Evolutionary conservation across 2,329 filamentous ascomycete genomes (phyloP), one percentile per base, ranked within the genome.

Genomic region (Xenoacremonium recifei): DNA sequence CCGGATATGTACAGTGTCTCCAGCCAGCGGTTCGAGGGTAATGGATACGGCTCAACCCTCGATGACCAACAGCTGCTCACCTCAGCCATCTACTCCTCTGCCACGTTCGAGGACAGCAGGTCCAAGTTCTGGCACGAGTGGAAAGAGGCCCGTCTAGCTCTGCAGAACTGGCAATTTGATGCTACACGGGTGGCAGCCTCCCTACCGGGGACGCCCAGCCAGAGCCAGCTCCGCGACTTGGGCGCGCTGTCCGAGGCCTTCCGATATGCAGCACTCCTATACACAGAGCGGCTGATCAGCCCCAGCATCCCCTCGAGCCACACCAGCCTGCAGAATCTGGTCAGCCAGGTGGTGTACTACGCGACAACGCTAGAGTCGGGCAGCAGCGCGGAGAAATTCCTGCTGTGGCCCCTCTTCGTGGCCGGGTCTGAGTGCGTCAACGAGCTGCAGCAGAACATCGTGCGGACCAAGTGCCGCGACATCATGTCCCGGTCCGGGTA

Each of bases 341-440:
- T 96, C 41, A 82, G 82, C 58, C 84, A 89, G 51, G 87, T 91
- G 1, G 78, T 96, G 30, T 87, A 84, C 66, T 92, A 95, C 66
- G 87, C 93, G 42, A 85, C 84, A 6, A 84, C 84, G 39, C 82
- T 96, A 27, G 83, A 88, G 48, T 77, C 84, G 3, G 85, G 78
- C 30, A 82, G 79, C 55, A 78, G 76, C 35, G 84, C 85, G 27
- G 86, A 95, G 66, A 95, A 96, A 60, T 96, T 95, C 62, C 70
- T 96, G 9, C 79, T 96, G 7, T 96, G 91, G 92, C 91, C 92
- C 3, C 76, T 96, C 3, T 96, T 96, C 62, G 85, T 96, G 39
- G 84, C 86, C 1, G 91, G 91, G 16, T 90, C 88, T 17, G 92
- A 96, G 69, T 95, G 89, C 57, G 85, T 93, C 49, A 85, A 89